Conservation (phyloP, 1,139 yeast genomes). For the Geotrichum phurueaensis region DNA sequence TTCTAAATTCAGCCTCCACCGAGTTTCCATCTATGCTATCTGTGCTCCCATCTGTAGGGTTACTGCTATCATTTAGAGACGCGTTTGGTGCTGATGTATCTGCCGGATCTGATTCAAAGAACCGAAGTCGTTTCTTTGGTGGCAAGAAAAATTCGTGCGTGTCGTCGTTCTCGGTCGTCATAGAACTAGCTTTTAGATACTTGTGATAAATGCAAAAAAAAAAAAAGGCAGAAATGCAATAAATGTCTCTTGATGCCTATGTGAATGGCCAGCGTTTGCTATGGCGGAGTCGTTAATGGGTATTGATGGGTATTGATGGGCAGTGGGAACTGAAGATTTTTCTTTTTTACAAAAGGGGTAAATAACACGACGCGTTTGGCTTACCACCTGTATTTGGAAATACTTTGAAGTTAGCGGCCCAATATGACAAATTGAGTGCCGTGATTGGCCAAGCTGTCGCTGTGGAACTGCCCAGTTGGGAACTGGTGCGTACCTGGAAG, state of each 20-base stretch:
- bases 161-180: neutral
- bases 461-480: no score
- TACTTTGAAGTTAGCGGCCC: no score
- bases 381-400: no score
- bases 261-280: neutral
- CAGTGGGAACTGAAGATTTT: no score
- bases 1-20: conserved; percentile 16
- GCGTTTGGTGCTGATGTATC: neutral
- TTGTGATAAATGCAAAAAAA: neutral
- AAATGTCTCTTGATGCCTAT: neutral
- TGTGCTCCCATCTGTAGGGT: neutral
- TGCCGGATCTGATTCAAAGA: neutral
- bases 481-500: no score
- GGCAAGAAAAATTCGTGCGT: neutral
- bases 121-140: neutral
- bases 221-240: neutral
- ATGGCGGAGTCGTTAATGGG: no score
- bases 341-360: no score
- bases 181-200: neutral
- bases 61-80: neutral
- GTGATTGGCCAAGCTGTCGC: no score
- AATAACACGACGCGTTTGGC: no score
- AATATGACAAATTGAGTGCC: no score
- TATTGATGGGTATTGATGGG: no score
- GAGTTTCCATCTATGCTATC: neutral